Evolutionary conservation across 1,284 basidiomycete species (phyloP).

Genomic region (Amylostereum areolatum): DNA sequence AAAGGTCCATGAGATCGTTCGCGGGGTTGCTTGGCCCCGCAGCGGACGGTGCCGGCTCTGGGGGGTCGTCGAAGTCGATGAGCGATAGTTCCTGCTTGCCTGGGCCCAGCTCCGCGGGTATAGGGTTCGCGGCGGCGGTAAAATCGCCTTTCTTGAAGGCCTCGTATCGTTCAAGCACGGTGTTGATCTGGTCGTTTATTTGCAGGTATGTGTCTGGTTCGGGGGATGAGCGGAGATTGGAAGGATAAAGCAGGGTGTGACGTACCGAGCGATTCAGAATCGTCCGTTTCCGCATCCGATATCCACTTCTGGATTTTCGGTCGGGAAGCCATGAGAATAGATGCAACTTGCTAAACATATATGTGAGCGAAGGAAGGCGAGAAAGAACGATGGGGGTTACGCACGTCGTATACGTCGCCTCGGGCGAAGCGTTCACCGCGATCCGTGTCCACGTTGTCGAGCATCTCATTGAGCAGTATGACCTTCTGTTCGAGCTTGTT

Average conservation of each 20-base stretch:
- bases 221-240: background rate
- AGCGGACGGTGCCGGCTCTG: conserved; percentile 16
- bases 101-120: conserved; percentile 49
- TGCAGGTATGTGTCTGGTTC: conserved; percentile 81
- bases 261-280: conserved; percentile 83
- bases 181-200: conserved; percentile 98
- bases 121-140: conserved; percentile 54
- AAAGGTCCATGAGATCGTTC: conserved; percentile 59
- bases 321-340: conserved; percentile 76
- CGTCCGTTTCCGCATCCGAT: conserved; percentile 81
- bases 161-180: conserved; percentile 84
- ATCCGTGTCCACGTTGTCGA: conserved; percentile 81
- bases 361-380: conserved; percentile 2
- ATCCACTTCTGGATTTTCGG: conserved; percentile 99
- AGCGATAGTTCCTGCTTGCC: conserved; percentile 40
- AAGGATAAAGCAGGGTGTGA: conserved; percentile 6
- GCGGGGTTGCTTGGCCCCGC: conserved; percentile 1
- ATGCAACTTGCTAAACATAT: conserved; percentile 77
- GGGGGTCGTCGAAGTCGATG: conserved; percentile 67
- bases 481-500: conserved; percentile 95
- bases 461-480: conserved; percentile 91
- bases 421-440: conserved; percentile 71
- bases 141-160: conserved; percentile 90
- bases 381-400: conserved; percentile 19
- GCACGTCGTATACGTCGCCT: conserved; percentile 91